Evolutionary conservation across 495 filamentous ascomycete genomes (phyloP).

Genomic region (Aspergillus sclerotiicarbonarius): DNA sequence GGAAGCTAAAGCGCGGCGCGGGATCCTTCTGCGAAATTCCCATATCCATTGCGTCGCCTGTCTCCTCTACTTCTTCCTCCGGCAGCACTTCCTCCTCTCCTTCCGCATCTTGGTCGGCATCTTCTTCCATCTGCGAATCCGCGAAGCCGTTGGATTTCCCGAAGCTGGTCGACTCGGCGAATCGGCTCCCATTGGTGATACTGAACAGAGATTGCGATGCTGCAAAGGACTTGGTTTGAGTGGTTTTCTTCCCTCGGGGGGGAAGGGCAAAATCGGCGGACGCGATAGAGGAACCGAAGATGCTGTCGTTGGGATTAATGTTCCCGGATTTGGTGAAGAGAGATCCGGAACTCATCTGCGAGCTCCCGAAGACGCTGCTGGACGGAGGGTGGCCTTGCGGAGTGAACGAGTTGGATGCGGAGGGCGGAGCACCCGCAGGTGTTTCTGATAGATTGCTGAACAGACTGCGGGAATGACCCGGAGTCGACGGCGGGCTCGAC

Average conservation of each 20-base stretch:
- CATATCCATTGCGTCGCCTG: conserved; percentile 29
- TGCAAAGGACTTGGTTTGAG: conserved; percentile 23
- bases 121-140: conserved; percentile 35
- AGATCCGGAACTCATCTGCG: conserved; percentile 52
- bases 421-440: conserved; percentile 72
- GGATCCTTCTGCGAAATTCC: conserved; percentile 22
- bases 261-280: conserved; percentile 35
- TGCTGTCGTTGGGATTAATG: conserved; percentile 42
- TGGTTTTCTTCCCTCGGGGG: conserved; percentile 32
- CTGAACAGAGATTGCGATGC: conserved; percentile 35
- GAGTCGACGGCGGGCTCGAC: conserved; percentile 40
- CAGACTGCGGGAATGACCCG: conserved; percentile 40
- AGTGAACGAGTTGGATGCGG: conserved; percentile 66
- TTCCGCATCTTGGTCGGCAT: conserved; percentile 33
- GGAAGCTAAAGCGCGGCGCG: conserved; percentile 28
- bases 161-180: conserved; percentile 35
- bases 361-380: conserved; percentile 62
- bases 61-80: conserved; percentile 38
- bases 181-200: conserved; percentile 43
- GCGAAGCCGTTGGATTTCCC: conserved; percentile 29
- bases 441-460: conserved; percentile 67
- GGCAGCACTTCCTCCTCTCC: conserved; percentile 35
- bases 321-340: conserved; percentile 41
- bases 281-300: conserved; percentile 43
- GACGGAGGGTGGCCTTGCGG: conserved; percentile 68